phyloP scores from a whole-genome alignment of 805 yeast species.

The Candida glaebosa region DNA sequence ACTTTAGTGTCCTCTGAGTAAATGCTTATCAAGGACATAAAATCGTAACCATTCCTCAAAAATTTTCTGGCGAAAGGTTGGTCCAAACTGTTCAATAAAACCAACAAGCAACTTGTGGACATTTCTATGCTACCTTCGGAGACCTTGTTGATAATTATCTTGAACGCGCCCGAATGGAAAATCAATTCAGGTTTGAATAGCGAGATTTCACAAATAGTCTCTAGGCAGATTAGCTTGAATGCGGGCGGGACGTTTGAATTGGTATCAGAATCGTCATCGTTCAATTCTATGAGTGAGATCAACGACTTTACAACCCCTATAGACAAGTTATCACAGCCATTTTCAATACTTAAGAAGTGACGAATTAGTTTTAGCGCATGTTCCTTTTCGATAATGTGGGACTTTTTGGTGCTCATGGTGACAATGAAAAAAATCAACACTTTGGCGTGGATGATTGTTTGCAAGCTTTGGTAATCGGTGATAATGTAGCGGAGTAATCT shows the following conservation, averaged over 20 bases:
- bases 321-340: constrained; percentile 51
- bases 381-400: constrained; percentile 59
- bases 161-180: constrained; percentile 53
- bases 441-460: constrained; percentile 49
- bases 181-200: constrained; percentile 39
- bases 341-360: constrained; percentile 48
- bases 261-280: constrained; percentile 9
- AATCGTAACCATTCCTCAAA: constrained; percentile 58
- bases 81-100: constrained; percentile 57
- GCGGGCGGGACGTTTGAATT: constrained; percentile 19
- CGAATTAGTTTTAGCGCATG: constrained; percentile 76
- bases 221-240: constrained; percentile 45
- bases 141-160: constrained; percentile 41
- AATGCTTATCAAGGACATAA: constrained; percentile 48
- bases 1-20: constrained; percentile 13
- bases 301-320: constrained; percentile 67
- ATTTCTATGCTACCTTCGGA: constrained; percentile 27
- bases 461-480: constrained; percentile 50
- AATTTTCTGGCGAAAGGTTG: constrained; percentile 48
- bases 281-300: constrained; percentile 56
- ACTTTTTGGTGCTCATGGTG: constrained; percentile 57
- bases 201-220: constrained; percentile 37
- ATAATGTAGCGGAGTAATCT: constrained; percentile 67
- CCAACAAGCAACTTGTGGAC: constrained; percentile 16
- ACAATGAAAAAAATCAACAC: constrained; percentile 62